Conservation (phyloP, 768 basidiomycete genomes). For the Candolleomyces efflorescens region DNA sequence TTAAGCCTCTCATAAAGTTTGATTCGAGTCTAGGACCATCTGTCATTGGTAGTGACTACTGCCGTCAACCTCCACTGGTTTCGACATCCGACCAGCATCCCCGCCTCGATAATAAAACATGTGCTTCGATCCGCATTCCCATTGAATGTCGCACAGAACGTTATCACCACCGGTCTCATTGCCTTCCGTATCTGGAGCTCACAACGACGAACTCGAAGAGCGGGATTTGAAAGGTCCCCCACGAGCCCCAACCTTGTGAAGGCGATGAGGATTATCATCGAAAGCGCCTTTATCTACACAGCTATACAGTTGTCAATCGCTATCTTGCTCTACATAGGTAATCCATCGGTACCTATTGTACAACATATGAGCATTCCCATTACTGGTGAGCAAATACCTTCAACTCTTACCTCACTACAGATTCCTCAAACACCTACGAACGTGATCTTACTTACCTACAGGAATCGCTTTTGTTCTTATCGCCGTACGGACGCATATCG, state of each 20-base stretch:
- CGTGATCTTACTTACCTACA: conserved; percentile 2
- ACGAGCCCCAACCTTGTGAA: conserved; percentile 13
- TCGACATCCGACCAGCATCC: conserved; percentile 11
- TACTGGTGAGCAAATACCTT: conserved; percentile 17
- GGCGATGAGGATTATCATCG: conserved; percentile 24
- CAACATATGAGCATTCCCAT: conserved; percentile 24
- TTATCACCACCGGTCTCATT: conserved; percentile 25
- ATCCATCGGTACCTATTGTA: conserved; percentile 23
- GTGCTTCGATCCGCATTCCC: conserved; percentile 23
- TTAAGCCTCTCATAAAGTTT: neutral
- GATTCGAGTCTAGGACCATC: neutral
- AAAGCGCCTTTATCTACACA: conserved; percentile 29
- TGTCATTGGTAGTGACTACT: conserved; percentile 13
- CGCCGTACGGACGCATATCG: conserved; percentile 24
- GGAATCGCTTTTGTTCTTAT: conserved; percentile 29
- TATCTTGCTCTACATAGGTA: conserved; percentile 20
- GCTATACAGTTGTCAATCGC: conserved; percentile 22
- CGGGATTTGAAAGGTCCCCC: conserved; percentile 15
- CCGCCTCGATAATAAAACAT: conserved; percentile 3
- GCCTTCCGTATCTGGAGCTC: conserved; percentile 22
- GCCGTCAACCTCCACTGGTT: conserved; percentile 21
- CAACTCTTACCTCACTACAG: neutral
- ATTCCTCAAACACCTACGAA: too few relatives aligned
- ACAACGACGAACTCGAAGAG: conserved; percentile 17
- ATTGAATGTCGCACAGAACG: conserved; percentile 22